Percentiles rank a stretch among this genome's conserved stretches.
phyloP scores from a whole-genome alignment of 176 grass and related monocot genomes.

The Panicum miliaceum region DNA sequence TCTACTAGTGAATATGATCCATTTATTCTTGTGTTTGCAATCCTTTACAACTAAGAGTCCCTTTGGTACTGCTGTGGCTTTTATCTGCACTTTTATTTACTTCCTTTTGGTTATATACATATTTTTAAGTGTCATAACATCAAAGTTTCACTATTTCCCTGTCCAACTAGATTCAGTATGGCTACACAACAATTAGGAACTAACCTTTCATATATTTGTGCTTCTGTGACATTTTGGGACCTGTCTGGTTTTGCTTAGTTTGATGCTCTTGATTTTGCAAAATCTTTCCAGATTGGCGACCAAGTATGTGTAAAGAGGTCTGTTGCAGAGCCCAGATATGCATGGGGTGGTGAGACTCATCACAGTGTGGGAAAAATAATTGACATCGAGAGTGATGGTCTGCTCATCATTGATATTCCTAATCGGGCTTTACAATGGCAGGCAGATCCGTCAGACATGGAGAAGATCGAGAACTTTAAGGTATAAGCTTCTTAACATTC shows the following conservation, averaged over 20 bases:
- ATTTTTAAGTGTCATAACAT: background rate
- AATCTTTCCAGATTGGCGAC: conserved; percentile 78
- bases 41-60: background rate
- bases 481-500: conserved; percentile 45
- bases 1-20: conserved; percentile 9
- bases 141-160: conserved; percentile 4
- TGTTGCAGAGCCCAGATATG: conserved; percentile 96
- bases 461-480: conserved; percentile 94
- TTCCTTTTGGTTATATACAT: conserved; percentile 19
- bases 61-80: background rate
- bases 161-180: background rate
- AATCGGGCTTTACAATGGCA: conserved; percentile 68
- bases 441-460: conserved; percentile 99
- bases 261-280: conserved; percentile 31
- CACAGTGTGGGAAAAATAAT: conserved; percentile 97
- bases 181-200: background rate
- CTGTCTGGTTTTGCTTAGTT: conserved; percentile 33
- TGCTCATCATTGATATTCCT: conserved; percentile 86
- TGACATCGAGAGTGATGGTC: conserved; percentile 83
- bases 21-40: conserved; percentile 28
- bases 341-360: conserved; percentile 99
- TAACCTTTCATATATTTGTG: conserved; percentile 8
- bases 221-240: background rate
- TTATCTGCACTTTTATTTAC: conserved; percentile 29
- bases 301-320: conserved; percentile 97